Percentiles rank a stretch among this genome's conserved stretches.
Evolutionary conservation across 202 grass and related monocot genomes (phyloP).

Genomic region (Zizania palustris): DNA sequence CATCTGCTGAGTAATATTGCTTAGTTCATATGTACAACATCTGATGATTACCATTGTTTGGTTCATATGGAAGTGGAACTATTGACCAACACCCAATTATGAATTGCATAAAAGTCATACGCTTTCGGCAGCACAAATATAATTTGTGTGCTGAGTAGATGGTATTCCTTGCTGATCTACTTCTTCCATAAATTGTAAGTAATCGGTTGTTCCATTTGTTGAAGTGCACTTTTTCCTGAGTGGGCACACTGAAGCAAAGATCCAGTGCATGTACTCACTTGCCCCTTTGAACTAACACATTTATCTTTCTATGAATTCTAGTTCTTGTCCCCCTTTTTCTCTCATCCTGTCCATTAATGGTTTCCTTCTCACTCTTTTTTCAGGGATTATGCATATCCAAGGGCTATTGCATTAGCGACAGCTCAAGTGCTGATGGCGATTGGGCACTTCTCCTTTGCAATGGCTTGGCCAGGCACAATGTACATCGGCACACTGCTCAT

Average conservation of each 20-base stretch:
- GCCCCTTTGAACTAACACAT: background rate
- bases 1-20: constrained; percentile 12
- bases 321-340: background rate
- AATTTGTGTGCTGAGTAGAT: background rate
- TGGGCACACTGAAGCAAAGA: background rate
- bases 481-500: constrained; percentile 78
- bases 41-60: background rate
- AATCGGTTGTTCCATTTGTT: background rate
- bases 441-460: constrained; percentile 79
- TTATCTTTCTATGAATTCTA: background rate
- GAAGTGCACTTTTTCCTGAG: background rate
- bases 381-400: constrained; percentile 81
- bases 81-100: background rate
- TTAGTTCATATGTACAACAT: background rate
- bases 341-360: constrained; percentile 13
- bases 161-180: background rate
- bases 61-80: background rate
- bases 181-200: background rate
- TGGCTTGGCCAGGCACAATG: constrained; percentile 85
- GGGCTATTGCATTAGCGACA: constrained; percentile 68
- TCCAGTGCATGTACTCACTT: background rate
- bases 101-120: background rate
- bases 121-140: constrained; percentile 3
- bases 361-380: constrained; percentile 28
- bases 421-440: constrained; percentile 78